phyloP scores from a whole-genome alignment of 2,329 filamentous ascomycete species.

The Beauveria sp. region DNA sequence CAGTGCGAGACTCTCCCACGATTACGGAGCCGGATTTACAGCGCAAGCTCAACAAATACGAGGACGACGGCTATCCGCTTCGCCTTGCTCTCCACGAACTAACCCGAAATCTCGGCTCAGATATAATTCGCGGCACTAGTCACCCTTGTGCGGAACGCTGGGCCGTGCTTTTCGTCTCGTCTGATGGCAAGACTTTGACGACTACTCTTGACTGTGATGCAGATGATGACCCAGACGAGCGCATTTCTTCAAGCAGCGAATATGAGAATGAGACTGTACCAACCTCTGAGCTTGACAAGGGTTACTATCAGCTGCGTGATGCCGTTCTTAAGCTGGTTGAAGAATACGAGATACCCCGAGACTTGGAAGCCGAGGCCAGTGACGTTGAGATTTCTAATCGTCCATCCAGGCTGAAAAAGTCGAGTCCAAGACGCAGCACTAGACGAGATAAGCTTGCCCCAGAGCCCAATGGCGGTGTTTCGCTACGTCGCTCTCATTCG shows the following conservation, averaged over 20 bases:
- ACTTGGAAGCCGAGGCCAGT: conserved; percentile 49
- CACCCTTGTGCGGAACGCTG: conserved; percentile 79
- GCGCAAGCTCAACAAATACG: conserved; percentile 43
- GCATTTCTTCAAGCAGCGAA: conserved; percentile 43
- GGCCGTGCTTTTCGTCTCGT: conserved; percentile 72
- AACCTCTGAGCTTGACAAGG: conserved; percentile 61
- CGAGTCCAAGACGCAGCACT: conserved; percentile 47
- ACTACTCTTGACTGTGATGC: conserved; percentile 67
- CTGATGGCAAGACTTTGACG: conserved; percentile 62
- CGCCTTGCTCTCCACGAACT: conserved; percentile 64
- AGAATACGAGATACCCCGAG: conserved; percentile 72
- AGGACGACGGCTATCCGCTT: conserved; percentile 58
- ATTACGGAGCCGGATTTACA: conserved; percentile 36
- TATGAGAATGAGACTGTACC: conserved; percentile 56
- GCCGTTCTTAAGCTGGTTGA: conserved; percentile 74
- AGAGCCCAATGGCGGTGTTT: conserved; percentile 6
- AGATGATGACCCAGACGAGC: conserved; percentile 57
- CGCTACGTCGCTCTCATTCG: background rate
- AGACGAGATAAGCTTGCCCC: background rate
- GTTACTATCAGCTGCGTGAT: conserved; percentile 73
- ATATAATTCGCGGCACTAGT: conserved; percentile 57
- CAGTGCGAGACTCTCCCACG: conserved; percentile 48
- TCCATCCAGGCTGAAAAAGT: conserved; percentile 52
- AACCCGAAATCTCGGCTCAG: conserved; percentile 55
- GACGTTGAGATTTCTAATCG: conserved; percentile 64